phyloP scores from a whole-genome alignment of 805 yeast species.

The Metschnikowia vanudenii region DNA sequence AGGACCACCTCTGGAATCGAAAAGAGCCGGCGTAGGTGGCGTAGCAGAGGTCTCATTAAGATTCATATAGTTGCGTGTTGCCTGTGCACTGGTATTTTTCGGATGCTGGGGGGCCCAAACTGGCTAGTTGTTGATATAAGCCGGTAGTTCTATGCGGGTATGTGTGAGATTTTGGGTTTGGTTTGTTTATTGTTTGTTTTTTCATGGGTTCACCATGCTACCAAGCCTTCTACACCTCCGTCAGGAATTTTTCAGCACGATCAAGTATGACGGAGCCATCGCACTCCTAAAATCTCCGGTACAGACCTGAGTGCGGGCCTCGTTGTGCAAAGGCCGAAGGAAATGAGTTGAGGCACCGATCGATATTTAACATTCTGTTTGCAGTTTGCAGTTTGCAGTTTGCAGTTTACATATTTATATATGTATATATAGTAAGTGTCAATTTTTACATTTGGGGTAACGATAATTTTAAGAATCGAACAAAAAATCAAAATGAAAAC shows the following conservation, averaged over 20 bases:
- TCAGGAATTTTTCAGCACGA: not conserved
- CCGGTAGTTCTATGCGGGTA: not conserved
- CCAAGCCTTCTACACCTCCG: not conserved
- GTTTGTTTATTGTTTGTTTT: not conserved
- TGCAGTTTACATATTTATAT: too few relatives aligned
- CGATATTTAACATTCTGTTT: too few relatives aligned
- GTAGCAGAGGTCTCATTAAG: conserved; percentile 10
- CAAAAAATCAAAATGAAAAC: too few relatives aligned
- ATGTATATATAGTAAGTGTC: too few relatives aligned
- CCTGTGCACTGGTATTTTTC: not conserved
- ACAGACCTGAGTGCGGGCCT: not conserved
- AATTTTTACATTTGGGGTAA: too few relatives aligned
- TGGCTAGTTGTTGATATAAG: not conserved
- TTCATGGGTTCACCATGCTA: not conserved
- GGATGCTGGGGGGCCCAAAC: not conserved
- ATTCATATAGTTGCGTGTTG: conserved; percentile 5
- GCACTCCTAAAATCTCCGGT: not conserved
- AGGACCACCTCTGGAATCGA: conserved; percentile 20
- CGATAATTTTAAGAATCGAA: too few relatives aligned
- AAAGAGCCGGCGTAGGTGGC: conserved; percentile 12
- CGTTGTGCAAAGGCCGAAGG: not conserved
- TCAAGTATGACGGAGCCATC: conserved; percentile 1
- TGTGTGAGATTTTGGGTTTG: not conserved
- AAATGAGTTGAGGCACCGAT: not conserved
- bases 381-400: too few relatives aligned